Conservation (phyloP, 192 early-diverging fungal species). For the Dissophora ornata region DNA sequence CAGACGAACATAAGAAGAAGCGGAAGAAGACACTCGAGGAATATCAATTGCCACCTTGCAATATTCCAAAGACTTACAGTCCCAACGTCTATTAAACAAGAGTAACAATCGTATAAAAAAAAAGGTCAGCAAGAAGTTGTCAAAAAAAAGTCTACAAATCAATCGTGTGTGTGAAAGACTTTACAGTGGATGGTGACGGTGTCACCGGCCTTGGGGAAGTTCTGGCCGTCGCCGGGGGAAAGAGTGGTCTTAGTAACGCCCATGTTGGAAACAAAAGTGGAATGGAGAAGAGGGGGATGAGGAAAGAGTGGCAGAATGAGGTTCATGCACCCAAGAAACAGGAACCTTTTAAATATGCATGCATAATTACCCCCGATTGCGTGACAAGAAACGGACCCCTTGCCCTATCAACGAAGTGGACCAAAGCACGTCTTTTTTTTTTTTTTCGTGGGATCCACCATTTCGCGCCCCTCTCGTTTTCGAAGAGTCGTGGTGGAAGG, state of each 20-base stretch:
- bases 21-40: too few relatives aligned
- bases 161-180: slow-evolving; percentile 49
- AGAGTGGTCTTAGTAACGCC: slow-evolving; percentile 31
- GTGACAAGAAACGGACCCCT: too few relatives aligned
- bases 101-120: not conserved
- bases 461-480: too few relatives aligned
- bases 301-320: slow-evolving; percentile 1
- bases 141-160: too few relatives aligned
- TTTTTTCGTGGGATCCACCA: slow-evolving; percentile 19
- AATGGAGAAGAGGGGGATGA: not conserved
- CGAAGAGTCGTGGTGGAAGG: too few relatives aligned
- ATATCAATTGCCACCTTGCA: too few relatives aligned
- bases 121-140: slow-evolving; percentile 26
- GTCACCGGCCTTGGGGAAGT: slow-evolving; percentile 61
- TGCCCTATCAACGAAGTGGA: not conserved
- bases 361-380: too few relatives aligned
- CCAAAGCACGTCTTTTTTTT: slow-evolving; percentile 10
- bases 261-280: slow-evolving; percentile 9
- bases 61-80: slow-evolving; percentile 25
- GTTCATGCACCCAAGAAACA: too few relatives aligned
- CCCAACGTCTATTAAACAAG: slow-evolving; percentile 21
- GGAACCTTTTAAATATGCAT: too few relatives aligned
- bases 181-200: slow-evolving; percentile 71
- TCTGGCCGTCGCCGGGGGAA: slow-evolving; percentile 19
- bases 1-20: too few relatives aligned